phyloP scores from a whole-genome alignment of 352 stramenopile species.

The Pythium oligandrum region DNA sequence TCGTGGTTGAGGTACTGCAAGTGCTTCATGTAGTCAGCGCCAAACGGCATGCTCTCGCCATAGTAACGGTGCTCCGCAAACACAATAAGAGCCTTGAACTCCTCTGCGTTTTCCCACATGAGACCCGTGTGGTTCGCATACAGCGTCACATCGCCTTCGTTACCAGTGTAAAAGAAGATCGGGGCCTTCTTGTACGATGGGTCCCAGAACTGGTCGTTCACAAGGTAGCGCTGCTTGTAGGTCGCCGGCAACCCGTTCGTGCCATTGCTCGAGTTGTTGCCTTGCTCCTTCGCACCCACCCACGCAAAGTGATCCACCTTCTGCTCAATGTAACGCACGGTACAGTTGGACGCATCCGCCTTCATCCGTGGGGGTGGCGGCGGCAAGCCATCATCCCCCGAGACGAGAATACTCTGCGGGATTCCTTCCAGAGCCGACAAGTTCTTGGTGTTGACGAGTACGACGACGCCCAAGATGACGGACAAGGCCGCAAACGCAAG shows the following conservation, averaged over 20 bases:
- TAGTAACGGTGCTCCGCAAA: constrained; percentile 97
- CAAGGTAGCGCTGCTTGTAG: constrained; percentile 86
- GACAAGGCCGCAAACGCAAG: constrained; percentile 38
- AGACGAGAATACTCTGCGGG: constrained; percentile 28
- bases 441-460: constrained; percentile 68
- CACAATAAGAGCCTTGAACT: constrained; percentile 89
- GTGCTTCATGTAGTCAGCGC: constrained; percentile 55
- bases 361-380: constrained; percentile 13
- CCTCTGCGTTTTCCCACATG: constrained; percentile 91
- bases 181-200: constrained; percentile 54
- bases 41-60: constrained; percentile 85
- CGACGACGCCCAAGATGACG: constrained; percentile 53
- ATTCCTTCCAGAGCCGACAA: constrained; percentile 40
- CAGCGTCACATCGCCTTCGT: constrained; percentile 92
- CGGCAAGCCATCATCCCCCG: constrained; percentile 4
- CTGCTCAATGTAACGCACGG: constrained; percentile 84
- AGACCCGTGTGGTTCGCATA: constrained; percentile 94
- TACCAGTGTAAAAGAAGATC: constrained; percentile 94
- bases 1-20: constrained; percentile 85
- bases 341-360: constrained; percentile 69
- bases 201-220: constrained; percentile 86
- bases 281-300: constrained; percentile 17
- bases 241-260: constrained; percentile 28
- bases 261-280: neutral
- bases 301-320: constrained; percentile 88